Percentiles rank a stretch among this genome's conserved stretches.
Evolutionary conservation across 257 asterid species (phyloP).

Genomic region (Nicotiana paniculata): DNA sequence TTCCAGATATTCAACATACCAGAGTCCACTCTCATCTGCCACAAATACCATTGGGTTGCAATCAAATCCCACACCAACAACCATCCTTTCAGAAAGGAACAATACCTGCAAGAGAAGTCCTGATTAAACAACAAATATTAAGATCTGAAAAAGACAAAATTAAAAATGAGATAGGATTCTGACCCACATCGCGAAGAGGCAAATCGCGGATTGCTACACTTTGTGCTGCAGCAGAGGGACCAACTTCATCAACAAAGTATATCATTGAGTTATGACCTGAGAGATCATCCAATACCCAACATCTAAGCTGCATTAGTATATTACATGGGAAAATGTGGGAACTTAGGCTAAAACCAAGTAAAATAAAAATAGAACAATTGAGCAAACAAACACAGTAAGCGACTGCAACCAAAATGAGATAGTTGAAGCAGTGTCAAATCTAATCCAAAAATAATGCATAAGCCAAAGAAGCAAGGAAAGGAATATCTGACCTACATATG

Average conservation of each 20-base stretch:
- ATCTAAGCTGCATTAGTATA: constrained; percentile 14
- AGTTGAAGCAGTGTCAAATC: background rate
- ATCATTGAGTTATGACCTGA: constrained; percentile 97
- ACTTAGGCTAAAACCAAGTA: background rate
- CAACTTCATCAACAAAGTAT: constrained; percentile 92
- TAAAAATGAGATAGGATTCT: constrained; percentile 62
- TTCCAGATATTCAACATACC: constrained; percentile 47
- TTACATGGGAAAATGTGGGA: background rate
- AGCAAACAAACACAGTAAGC: background rate
- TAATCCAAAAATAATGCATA: background rate
- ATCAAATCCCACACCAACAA: constrained; percentile 94
- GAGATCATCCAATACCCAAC: constrained; percentile 12
- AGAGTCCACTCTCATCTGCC: constrained; percentile 81
- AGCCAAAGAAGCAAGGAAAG: constrained; percentile 20
- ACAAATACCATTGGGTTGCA: constrained; percentile 89
- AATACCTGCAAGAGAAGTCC: constrained; percentile 49
- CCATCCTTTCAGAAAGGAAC: constrained; percentile 83
- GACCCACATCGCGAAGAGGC: constrained; percentile 99
- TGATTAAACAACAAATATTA: constrained; percentile 17
- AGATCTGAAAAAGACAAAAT: constrained; percentile 10
- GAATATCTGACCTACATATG: constrained; percentile 76
- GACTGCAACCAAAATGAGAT: background rate
- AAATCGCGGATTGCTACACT: constrained; percentile 89
- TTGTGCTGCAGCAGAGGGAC: constrained; percentile 96
- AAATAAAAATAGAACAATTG: background rate